Evolutionary conservation across 2,329 filamentous ascomycete genomes (phyloP).

Genomic region (Sphaceloma murrayae): DNA sequence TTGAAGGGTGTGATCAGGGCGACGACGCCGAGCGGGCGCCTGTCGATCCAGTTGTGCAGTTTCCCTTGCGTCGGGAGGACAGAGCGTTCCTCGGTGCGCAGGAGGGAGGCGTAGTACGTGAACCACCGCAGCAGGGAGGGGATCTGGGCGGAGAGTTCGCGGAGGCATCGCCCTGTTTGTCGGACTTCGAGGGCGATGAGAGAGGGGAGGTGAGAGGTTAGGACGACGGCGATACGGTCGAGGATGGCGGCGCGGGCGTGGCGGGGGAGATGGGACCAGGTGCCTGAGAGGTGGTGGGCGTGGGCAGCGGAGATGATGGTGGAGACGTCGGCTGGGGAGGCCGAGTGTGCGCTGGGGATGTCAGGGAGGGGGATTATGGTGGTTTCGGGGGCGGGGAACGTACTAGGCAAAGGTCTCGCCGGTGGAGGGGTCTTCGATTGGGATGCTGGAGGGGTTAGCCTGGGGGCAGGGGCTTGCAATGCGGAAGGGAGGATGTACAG

Average conservation of each 20-base stretch:
- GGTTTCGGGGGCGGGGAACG: conserved; percentile 20
- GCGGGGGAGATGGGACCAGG: conserved; percentile 49
- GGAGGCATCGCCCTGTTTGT: conserved; percentile 58
- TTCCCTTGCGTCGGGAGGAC: conserved; percentile 56
- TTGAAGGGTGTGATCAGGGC: conserved; percentile 34
- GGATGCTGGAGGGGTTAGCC: conserved; percentile 34
- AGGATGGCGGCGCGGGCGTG: conserved; percentile 53
- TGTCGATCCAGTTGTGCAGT: conserved; percentile 37
- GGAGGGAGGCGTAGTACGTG: conserved; percentile 58
- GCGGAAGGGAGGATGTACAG: conserved; percentile 32
- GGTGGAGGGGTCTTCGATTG: conserved; percentile 46
- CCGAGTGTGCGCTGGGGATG: conserved; percentile 38
- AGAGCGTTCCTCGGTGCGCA: conserved; percentile 57
- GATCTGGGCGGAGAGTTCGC: conserved; percentile 62
- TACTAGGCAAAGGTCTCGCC: conserved; percentile 45
- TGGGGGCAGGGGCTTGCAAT: conserved; percentile 17
- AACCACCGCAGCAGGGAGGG: conserved; percentile 59
- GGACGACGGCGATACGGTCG: conserved; percentile 48
- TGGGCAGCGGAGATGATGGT: conserved; percentile 37
- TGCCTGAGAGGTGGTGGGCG: conserved; percentile 40
- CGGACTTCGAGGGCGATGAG: conserved; percentile 55
- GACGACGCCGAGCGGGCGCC: conserved; percentile 25
- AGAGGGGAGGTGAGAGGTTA: conserved; percentile 43
- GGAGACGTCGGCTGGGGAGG: conserved; percentile 39
- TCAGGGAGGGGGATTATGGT: neutral